Conservation (phyloP, 371 early-diverging fungal genomes). For the Actinomucor elegans region DNA sequence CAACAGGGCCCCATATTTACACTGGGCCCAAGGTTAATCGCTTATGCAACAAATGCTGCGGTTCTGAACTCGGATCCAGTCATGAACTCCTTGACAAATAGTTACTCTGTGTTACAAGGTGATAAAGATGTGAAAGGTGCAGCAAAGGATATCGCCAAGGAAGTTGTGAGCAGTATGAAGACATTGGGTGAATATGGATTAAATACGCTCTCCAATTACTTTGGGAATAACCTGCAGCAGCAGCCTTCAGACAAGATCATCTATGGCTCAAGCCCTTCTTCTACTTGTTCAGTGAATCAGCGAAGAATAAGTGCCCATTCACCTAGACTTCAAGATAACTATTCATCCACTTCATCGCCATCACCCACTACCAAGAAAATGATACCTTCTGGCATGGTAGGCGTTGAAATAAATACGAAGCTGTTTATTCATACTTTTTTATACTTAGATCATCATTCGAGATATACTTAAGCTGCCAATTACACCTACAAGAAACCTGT, state of each 20-base stretch:
- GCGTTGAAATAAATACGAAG: neutral
- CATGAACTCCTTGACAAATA: slow-evolving; percentile 27
- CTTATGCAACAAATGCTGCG: slow-evolving; percentile 59
- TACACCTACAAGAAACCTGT: slow-evolving; percentile 30
- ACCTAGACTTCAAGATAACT: neutral
- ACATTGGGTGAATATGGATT: slow-evolving; percentile 58
- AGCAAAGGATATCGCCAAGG: slow-evolving; percentile 69
- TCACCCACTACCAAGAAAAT: slow-evolving; percentile 17
- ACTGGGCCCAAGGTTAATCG: slow-evolving; percentile 61
- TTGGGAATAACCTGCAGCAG: slow-evolving; percentile 19
- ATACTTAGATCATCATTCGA: slow-evolving; percentile 50
- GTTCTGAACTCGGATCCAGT: slow-evolving; percentile 39
- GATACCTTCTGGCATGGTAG: slow-evolving; percentile 46
- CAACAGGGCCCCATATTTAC: slow-evolving; percentile 50
- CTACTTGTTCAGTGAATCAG: too few relatives aligned
- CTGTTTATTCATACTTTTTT: too few relatives aligned
- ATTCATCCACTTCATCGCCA: neutral
- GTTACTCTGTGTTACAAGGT: slow-evolving; percentile 32
- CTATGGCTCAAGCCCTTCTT: neutral
- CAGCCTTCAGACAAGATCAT: slow-evolving; percentile 1
- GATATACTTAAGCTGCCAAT: slow-evolving; percentile 40
- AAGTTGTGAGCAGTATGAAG: slow-evolving; percentile 73
- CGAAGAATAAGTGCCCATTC: slow-evolving; percentile 6
- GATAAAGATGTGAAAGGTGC: slow-evolving; percentile 56
- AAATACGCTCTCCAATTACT: slow-evolving; percentile 49